Evolutionary conservation across 176 grass and related monocot species (phyloP), one percentile per base, ranked within the genome.

Genomic region (Canna indica): DNA sequence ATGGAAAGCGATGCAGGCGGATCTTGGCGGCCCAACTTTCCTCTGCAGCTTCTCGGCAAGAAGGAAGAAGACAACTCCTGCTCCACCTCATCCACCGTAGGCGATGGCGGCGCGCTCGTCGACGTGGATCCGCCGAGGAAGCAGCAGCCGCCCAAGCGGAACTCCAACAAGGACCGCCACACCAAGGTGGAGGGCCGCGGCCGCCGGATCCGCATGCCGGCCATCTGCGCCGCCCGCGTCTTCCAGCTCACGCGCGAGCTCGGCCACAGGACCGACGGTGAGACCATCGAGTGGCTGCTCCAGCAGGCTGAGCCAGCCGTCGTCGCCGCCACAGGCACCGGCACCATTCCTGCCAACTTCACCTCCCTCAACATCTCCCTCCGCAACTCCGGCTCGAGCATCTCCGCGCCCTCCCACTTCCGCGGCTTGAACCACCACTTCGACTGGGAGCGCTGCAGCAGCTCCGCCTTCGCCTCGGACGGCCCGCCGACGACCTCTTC

Each of bases 321-420:
- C 30, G 68, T 77, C 64, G 75, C 75, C 7, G 75, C 75, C 65
- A 77, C 75, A 32, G 75, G 75, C 48, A 77, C 75, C 1, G 75
- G 75, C 13, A 77, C 75, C 36, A 69, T 77, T 15, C 75, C 75
- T 1, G 64, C 75, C 64, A 77, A 77, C 64, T 77, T 69, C 75
- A 77, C 75, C 64, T 77, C 75, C 15, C 75, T 77, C 75, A 77
- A 77, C 64, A 77, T 77, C 75, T 77, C 75, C 48, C 75, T 69
- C 64, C 75, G 75, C 36, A 69, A 64, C 64, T 77, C 75, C 34
- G 75, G 75, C 32, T 58, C 75, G 15, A 69, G 28, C 7, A 38
- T 77, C 35, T 77, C 75, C 17, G 75, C 47, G 25, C 75, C 75
- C 50, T 77, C 64, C 16, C 75, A 68, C 64, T 63, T 77, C 75